Conservation (phyloP, 805 yeast species). For the Ogataea paraovalis region DNA sequence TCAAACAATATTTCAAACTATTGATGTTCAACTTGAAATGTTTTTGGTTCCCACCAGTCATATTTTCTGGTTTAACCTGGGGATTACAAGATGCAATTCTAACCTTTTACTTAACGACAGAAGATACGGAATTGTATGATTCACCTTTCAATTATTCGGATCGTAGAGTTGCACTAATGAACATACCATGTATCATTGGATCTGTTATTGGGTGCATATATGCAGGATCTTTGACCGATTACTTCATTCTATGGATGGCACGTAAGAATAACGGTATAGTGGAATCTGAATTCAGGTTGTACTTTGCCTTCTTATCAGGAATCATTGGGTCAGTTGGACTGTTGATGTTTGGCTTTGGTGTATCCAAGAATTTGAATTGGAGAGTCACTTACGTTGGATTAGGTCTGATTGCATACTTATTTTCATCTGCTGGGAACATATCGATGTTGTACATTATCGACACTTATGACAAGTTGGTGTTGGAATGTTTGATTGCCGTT, state of each 20-base stretch:
- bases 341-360: constrained; percentile 63
- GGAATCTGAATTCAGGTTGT: constrained; percentile 62
- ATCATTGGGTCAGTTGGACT: constrained; percentile 57
- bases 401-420: constrained; percentile 62
- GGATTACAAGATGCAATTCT: constrained; percentile 73
- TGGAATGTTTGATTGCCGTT: constrained; percentile 66
- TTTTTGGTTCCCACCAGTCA: constrained; percentile 51
- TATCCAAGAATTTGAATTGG: constrained; percentile 49
- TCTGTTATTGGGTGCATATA: constrained; percentile 61
- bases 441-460: constrained; percentile 66
- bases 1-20: constrained; percentile 38
- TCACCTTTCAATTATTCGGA: constrained; percentile 63
- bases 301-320: constrained; percentile 54
- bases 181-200: constrained; percentile 66
- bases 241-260: constrained; percentile 63
- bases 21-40: constrained; percentile 28
- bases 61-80: constrained; percentile 67
- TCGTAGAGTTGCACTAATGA: constrained; percentile 69
- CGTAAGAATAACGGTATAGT: constrained; percentile 54
- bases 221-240: constrained; percentile 61
- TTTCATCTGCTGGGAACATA: constrained; percentile 66
- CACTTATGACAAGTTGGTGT: constrained; percentile 59
- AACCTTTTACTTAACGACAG: constrained; percentile 69
- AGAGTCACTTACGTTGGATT: constrained; percentile 54
- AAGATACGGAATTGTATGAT: constrained; percentile 58